Base-by-base conservation (phyloP, 1,284 basidiomycete species). In the Moesziomyces aphidis region DNA sequence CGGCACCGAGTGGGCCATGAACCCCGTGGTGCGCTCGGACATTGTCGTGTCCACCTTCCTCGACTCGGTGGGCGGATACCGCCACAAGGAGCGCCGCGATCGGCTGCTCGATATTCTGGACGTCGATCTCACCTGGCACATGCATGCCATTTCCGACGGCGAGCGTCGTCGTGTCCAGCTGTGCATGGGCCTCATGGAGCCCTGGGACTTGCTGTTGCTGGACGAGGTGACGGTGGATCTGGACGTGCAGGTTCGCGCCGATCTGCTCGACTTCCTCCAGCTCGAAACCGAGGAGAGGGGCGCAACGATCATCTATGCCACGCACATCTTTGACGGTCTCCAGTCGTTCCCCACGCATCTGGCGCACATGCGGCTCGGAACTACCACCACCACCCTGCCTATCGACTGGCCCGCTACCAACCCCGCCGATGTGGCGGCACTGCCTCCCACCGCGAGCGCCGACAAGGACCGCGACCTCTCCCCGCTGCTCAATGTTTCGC, bases 141-240 rank as follows among this genome's bases (percentile, higher is more conserved):
- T 94, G 92, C 92, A 94, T 79, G 86, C 90, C 68, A 96, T 99
- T 74, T 95, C 93, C 19, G 97, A 99, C 83, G 97, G 97, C 47
- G 97, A 99, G 86, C 89, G 96, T 39, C 89, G 97, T 31, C 87
- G 93, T 2, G 95, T 99, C 5, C 97, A 99, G 85, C 90, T 99
- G 24, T 94, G 93, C 75, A 96, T 97, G 89, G 97, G 97, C 3
- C 88, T 99, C 24, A 99, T 99, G 97, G 89, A 89, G 24, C 91
- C 93, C 39, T 99, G 95, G 94, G 91, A 97, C 77, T 89, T 99
- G 22, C 87, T 99, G 5, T 87, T 99, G 5, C 89, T 99, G 9
- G 96, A 99, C 82, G 97, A 99, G 87, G 95, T 98, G 55, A 99
- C 96, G 0, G 97, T 99, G 36, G 97, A 99, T 85, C 88, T 99